These are phyloP conservation scores for Eutrema salsugineum DNA, from an alignment of 441 rosid genomes.

Conservation along the genomic window DNA sequence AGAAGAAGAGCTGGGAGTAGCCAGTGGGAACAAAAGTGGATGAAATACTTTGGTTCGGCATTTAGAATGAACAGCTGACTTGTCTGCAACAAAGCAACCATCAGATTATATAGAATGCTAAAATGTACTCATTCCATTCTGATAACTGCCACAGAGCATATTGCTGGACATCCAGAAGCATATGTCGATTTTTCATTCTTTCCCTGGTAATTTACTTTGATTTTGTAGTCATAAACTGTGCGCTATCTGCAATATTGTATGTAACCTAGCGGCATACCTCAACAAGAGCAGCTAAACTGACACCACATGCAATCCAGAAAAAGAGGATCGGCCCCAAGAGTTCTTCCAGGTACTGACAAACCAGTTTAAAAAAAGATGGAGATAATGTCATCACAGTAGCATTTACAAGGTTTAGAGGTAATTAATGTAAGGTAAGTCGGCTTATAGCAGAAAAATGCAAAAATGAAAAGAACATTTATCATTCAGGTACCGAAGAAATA, in stretches of 20 bases:
- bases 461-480: not conserved
- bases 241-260: not conserved
- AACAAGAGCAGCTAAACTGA: constrained; percentile 84
- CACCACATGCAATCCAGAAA: constrained; percentile 88
- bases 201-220: not conserved
- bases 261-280: constrained; percentile 78
- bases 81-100: constrained; percentile 46
- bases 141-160: not conserved
- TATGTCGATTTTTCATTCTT: not conserved
- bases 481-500: not conserved
- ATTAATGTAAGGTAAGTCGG: not conserved
- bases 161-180: constrained; percentile 8
- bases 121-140: constrained; percentile 14
- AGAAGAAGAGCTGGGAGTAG: constrained; percentile 89
- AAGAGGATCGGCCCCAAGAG: constrained; percentile 81
- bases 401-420: constrained; percentile 15
- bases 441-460: not conserved
- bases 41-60: constrained; percentile 72
- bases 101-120: constrained; percentile 7
- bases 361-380: not conserved
- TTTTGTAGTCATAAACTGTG: not conserved
- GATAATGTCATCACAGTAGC: constrained; percentile 4
- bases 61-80: constrained; percentile 64
- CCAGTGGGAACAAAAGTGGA: constrained; percentile 90
- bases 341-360: constrained; percentile 89